Evolutionary conservation across 208 protist genomes (phyloP), one percentile per base, ranked within the genome.

Genomic region (Acanthamoeba sp.): DNA sequence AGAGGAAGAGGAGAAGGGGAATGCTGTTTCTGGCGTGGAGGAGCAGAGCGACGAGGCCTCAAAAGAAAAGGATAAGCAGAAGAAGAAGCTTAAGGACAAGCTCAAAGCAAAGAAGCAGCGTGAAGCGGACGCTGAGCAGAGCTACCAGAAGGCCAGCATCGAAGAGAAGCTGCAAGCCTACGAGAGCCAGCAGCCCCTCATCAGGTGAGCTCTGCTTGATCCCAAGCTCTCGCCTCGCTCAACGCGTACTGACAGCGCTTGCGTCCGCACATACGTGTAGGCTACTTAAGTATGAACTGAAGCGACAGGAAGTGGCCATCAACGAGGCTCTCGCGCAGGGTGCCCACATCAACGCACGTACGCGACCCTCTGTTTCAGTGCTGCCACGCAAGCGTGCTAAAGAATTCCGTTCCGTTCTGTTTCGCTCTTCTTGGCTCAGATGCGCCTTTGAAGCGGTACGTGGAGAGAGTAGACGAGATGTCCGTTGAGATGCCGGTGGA

Each of bases 101-200:
- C 85, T 38, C 9, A 73, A 71, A 36, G 52, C 40, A 6, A 82
- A 52, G 66, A 76, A 93, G 89, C 18, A 80, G 34, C 40, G 34
- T 7, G 64, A 93, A 27, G 52, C 40, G 9, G 66, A 93, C 2
- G 69, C 40, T n/a, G 48, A 84, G 34, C 5, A n/a, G 1, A 34
- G 73, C 20, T 91, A 91, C 62, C 57, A 71, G 45, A 80, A 82
- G 64, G 55, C 52, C 6, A 24, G 12, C 45, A 34, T 59, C 32
- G 89, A 93, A 4, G 89, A 93, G 22, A 93, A 93, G 50, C n/a
- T 93, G 89, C 80, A 40, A 57, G 64, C 40, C 20, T 93, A 93
- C 50, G 89, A 93, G 52, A n/a, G 4, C n/a, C 89, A 93, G 38
- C 89, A 93, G 42, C 89, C 89, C n/a, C 89, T 93, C 52, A 93